These are phyloP conservation scores for Beauveria caledonica DNA, from an alignment of 2,329 filamentous ascomycete genomes.

Conservation along the genomic window DNA sequence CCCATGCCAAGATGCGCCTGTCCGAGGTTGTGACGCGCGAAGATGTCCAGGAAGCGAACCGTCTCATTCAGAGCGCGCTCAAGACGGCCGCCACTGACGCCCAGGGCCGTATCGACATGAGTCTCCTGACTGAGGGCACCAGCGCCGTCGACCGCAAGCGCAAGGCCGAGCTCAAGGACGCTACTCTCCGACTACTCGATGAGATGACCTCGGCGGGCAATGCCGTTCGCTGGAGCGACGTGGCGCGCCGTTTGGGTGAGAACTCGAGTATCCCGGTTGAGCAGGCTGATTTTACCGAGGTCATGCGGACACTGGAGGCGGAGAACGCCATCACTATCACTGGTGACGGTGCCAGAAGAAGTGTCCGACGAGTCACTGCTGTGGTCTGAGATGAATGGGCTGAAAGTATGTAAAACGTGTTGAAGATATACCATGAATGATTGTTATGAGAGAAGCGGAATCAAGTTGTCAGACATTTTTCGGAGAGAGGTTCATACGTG, in stretches of 20 bases:
- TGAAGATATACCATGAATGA: constrained; percentile 4
- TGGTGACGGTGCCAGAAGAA: constrained; percentile 79
- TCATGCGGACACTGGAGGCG: constrained; percentile 69
- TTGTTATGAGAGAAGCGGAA: not conserved
- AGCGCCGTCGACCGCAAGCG: constrained; percentile 77
- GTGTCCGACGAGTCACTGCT: constrained; percentile 64
- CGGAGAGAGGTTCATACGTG: not conserved
- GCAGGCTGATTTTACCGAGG: constrained; percentile 72
- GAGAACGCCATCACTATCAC: constrained; percentile 74
- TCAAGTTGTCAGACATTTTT: not conserved
- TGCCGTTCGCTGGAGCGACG: constrained; percentile 68
- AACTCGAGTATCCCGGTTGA: constrained; percentile 65
- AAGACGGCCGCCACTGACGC: constrained; percentile 96
- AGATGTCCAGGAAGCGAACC: constrained; percentile 85
- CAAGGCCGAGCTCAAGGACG: constrained; percentile 76
- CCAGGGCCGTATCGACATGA: constrained; percentile 93
- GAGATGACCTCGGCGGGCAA: constrained; percentile 65
- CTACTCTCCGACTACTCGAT: constrained; percentile 66
- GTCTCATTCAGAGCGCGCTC: constrained; percentile 85
- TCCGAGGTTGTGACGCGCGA: constrained; percentile 63
- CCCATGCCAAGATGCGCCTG: constrained; percentile 96
- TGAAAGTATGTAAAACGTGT: not conserved
- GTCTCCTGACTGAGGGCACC: constrained; percentile 87
- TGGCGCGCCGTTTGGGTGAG: constrained; percentile 65
- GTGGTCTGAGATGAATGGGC: constrained; percentile 22